These are phyloP conservation scores for Termitomyces heimii DNA, from an alignment of 768 basidiomycete species.

Conservation along the genomic window DNA sequence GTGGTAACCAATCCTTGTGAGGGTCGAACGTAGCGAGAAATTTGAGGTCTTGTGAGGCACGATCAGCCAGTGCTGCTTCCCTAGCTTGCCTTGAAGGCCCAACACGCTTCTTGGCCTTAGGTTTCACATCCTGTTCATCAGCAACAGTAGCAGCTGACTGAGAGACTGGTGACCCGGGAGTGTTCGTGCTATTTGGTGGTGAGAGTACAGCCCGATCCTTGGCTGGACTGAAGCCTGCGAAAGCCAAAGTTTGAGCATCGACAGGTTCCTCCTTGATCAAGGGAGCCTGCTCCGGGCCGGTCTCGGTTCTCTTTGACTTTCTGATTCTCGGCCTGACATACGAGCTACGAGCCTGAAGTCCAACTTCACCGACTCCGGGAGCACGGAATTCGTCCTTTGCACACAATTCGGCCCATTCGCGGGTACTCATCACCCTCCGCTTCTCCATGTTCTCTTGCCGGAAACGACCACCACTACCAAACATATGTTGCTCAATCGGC, in stretches of 20 bases:
- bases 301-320: constrained; percentile 35
- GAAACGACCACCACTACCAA: constrained; percentile 81
- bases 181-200: constrained; percentile 35
- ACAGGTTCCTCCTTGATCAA: constrained; percentile 45
- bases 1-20: constrained; percentile 72
- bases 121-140: constrained; percentile 15
- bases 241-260: constrained; percentile 23
- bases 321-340: constrained; percentile 27
- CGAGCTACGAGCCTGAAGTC: constrained; percentile 38
- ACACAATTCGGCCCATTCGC: constrained; percentile 84
- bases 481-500: constrained; percentile 93
- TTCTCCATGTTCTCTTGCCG: constrained; percentile 90
- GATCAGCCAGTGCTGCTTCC: constrained; percentile 44
- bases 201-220: constrained; percentile 21
- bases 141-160: constrained; percentile 12
- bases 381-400: constrained; percentile 65
- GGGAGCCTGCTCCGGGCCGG: constrained; percentile 32
- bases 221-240: constrained; percentile 17
- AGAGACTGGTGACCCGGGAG: constrained; percentile 23
- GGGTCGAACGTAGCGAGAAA: constrained; percentile 76
- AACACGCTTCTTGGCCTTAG: constrained; percentile 26
- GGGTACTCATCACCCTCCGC: constrained; percentile 73
- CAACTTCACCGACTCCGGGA: constrained; percentile 67
- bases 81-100: constrained; percentile 41
- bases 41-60: constrained; percentile 34